These are phyloP conservation scores for Cetradonia linearis DNA, from an alignment of 495 filamentous ascomycete genomes.

Conservation along the genomic window DNA sequence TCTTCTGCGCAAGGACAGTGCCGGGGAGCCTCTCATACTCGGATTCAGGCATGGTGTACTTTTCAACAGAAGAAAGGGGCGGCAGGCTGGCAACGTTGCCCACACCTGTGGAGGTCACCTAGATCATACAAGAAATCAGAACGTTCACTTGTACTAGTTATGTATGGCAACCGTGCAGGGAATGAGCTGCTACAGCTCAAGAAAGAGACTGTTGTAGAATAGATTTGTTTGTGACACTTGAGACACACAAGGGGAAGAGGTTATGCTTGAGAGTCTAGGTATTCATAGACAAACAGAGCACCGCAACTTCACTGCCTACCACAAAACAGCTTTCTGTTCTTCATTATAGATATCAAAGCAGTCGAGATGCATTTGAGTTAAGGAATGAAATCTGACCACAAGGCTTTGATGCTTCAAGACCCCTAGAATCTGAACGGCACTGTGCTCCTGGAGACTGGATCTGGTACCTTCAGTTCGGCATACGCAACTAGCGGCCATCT, in stretches of 20 bases:
- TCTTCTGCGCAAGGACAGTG: conserved; percentile 90
- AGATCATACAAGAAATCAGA: not conserved
- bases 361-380: not conserved
- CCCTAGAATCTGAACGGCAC: not conserved
- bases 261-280: not conserved
- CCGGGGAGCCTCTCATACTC: conserved; percentile 76
- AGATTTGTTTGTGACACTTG: not conserved
- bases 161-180: not conserved
- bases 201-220: not conserved
- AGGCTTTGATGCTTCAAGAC: not conserved
- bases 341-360: not conserved
- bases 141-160: not conserved
- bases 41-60: conserved; percentile 70
- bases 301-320: not conserved
- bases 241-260: not conserved
- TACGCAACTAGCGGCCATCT: conserved; percentile 57
- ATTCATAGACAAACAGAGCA: not conserved
- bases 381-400: not conserved
- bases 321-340: not conserved
- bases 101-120: conserved; percentile 42
- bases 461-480: conserved; percentile 66
- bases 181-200: not conserved
- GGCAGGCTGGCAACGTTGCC: conserved; percentile 58
- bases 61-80: conserved; percentile 64
- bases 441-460: not conserved